Conservation (phyloP, 176 grass and related monocot species). For the Oropetium thomaeum region DNA sequence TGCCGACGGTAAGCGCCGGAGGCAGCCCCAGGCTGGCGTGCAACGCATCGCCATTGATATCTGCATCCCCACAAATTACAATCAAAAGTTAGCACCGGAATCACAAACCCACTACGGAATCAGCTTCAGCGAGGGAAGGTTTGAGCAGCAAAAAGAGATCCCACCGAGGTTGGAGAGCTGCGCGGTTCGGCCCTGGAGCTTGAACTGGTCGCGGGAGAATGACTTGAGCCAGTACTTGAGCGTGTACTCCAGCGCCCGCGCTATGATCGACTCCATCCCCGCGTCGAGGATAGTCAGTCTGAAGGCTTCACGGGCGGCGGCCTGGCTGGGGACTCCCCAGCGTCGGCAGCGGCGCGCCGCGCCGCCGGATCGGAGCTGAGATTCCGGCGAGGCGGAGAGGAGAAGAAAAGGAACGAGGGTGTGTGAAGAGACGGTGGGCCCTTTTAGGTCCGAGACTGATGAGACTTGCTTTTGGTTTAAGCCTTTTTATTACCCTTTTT, state of each 20-base stretch:
- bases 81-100: constrained; percentile 26
- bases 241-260: constrained; percentile 98
- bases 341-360: constrained; percentile 23
- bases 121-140: neutral
- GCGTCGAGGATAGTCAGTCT: neutral
- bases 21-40: constrained; percentile 91
- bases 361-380: constrained; percentile 46
- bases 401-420: neutral
- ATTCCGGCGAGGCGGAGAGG: constrained; percentile 46
- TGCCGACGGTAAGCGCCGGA: constrained; percentile 68
- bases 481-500: neutral
- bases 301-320: neutral
- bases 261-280: constrained; percentile 97
- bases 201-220: constrained; percentile 99
- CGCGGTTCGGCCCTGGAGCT: constrained; percentile 95
- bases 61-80: constrained; percentile 49
- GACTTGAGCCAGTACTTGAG: constrained; percentile 99
- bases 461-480: constrained; percentile 33
- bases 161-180: constrained; percentile 91
- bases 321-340: neutral
- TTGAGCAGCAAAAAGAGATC: neutral
- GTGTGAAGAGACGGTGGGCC: constrained; percentile 29
- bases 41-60: constrained; percentile 95
- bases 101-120: constrained; percentile 24
- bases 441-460: constrained; percentile 38